Conservation (phyloP, 768 basidiomycete genomes). For the Boletus rubropictus region DNA sequence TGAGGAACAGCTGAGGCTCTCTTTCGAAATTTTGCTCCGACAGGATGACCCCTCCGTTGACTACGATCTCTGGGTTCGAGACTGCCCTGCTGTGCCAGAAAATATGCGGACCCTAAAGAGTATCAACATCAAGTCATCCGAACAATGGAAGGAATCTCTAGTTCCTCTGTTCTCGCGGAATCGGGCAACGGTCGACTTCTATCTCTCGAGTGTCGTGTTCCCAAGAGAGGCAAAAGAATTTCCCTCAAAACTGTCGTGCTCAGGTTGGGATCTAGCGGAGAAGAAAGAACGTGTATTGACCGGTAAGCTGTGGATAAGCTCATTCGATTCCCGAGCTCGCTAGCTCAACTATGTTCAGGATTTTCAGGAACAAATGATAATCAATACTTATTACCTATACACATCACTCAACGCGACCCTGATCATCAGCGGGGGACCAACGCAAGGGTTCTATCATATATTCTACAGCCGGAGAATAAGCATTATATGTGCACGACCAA, state of each 20-base stretch:
- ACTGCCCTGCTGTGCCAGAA: slow-evolving; percentile 16
- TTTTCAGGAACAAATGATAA: slow-evolving; percentile 39
- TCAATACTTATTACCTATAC: slow-evolving; percentile 34
- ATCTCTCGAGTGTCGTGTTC: slow-evolving; percentile 34
- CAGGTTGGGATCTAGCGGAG: slow-evolving; percentile 35
- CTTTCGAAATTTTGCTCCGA: slow-evolving; percentile 36
- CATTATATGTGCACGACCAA: slow-evolving; percentile 14
- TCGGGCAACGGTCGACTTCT: slow-evolving; percentile 32
- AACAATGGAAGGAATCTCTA: slow-evolving; percentile 19
- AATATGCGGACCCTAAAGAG: slow-evolving; percentile 14
- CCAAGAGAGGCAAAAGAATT: slow-evolving; percentile 36
- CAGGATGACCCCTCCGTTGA: slow-evolving; percentile 37
- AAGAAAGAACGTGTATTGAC: slow-evolving; percentile 16
- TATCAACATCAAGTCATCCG: slow-evolving; percentile 27
- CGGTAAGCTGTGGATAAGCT: slow-evolving; percentile 1
- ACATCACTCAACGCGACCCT: slow-evolving; percentile 29
- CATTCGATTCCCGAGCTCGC: neutral
- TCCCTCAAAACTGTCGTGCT: slow-evolving; percentile 29
- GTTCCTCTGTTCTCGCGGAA: slow-evolving; percentile 27
- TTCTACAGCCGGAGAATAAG: slow-evolving; percentile 24
- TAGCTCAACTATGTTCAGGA: slow-evolving; percentile 13
- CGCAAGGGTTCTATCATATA: slow-evolving; percentile 34
- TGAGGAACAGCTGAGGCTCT: slow-evolving; percentile 32
- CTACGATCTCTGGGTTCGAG: slow-evolving; percentile 24
- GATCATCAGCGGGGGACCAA: slow-evolving; percentile 38